These are phyloP conservation scores for Boechera divaricarpa DNA, from an alignment of 345 rosid genomes.

Conservation along the genomic window DNA sequence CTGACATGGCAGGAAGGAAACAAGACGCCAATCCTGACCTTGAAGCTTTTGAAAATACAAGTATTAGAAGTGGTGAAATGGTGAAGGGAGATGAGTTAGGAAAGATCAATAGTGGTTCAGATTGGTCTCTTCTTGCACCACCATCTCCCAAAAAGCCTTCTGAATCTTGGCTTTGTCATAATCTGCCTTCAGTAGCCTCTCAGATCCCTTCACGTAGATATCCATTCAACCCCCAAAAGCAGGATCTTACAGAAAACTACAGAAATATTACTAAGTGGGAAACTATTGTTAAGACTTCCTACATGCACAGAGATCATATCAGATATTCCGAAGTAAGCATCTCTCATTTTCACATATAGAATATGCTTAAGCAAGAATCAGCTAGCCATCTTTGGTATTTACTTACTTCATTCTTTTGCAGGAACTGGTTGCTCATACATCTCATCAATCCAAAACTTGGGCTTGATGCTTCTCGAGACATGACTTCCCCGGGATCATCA, in stretches of 20 bases:
- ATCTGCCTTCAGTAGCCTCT: slow-evolving; percentile 64
- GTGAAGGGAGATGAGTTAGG: slow-evolving; percentile 42
- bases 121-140: slow-evolving; percentile 54
- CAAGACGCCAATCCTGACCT: slow-evolving; percentile 34
- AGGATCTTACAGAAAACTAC: slow-evolving; percentile 45
- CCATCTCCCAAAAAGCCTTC: slow-evolving; percentile 81
- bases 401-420: slow-evolving; percentile 42
- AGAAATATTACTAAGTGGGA: slow-evolving; percentile 78
- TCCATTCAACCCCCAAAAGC: slow-evolving; percentile 45
- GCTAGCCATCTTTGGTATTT: slow-evolving; percentile 14
- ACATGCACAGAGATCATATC: slow-evolving; percentile 72
- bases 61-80: slow-evolving; percentile 33
- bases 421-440: slow-evolving; percentile 68
- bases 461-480: slow-evolving; percentile 17
- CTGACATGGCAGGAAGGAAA: slow-evolving; percentile 30
- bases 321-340: slow-evolving; percentile 85
- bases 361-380: not conserved
- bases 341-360: slow-evolving; percentile 8
- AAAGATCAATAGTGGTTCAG: slow-evolving; percentile 25
- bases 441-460: slow-evolving; percentile 55
- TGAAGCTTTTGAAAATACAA: slow-evolving; percentile 40
- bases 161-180: slow-evolving; percentile 90
- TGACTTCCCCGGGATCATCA: slow-evolving; percentile 14
- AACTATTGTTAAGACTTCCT: slow-evolving; percentile 87
- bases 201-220: slow-evolving; percentile 50